Percentiles rank a stretch among this genome's conserved stretches.
phyloP scores from a whole-genome alignment of 352 stramenopile genomes.

The Phytophthora boehmeriae region DNA sequence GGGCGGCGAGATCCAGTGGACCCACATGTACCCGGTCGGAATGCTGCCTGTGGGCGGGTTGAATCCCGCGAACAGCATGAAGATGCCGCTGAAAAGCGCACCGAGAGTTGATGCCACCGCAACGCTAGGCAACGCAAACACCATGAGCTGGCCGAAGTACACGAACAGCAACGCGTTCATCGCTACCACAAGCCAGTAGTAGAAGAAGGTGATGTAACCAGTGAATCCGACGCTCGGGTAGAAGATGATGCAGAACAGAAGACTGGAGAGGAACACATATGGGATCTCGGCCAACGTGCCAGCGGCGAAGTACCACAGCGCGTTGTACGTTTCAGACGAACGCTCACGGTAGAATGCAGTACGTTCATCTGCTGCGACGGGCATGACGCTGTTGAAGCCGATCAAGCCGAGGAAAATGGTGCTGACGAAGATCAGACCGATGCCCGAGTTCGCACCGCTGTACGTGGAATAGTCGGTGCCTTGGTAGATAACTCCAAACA shows the following conservation, averaged over 20 bases:
- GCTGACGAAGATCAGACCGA: slow-evolving; percentile 87
- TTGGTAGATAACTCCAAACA: slow-evolving; percentile 83
- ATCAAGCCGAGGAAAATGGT: slow-evolving; percentile 75
- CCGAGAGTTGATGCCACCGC: slow-evolving; percentile 43
- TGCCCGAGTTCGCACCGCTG: slow-evolving; percentile 43
- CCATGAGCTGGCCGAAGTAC: slow-evolving; percentile 56
- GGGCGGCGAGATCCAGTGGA: slow-evolving; percentile 56
- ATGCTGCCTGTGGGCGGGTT: slow-evolving; percentile 57
- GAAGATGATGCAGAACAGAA: slow-evolving; percentile 59
- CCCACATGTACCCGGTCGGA: slow-evolving; percentile 57
- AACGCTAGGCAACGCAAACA: slow-evolving; percentile 49
- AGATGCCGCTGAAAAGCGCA: slow-evolving; percentile 51
- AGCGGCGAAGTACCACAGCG: slow-evolving; percentile 66
- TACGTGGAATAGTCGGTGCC: slow-evolving; percentile 52
- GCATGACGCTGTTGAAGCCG: slow-evolving; percentile 31
- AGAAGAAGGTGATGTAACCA: slow-evolving; percentile 43
- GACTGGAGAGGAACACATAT: slow-evolving; percentile 48
- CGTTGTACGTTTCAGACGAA: slow-evolving; percentile 80
- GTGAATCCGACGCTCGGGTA: slow-evolving; percentile 65
- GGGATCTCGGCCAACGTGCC: slow-evolving; percentile 45
- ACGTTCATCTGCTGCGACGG: slow-evolving; percentile 21
- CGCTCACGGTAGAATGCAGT: slow-evolving; percentile 53
- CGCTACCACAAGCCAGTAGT: slow-evolving; percentile 59
- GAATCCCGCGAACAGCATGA: slow-evolving; percentile 62
- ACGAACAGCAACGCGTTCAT: slow-evolving; percentile 56